Evolutionary conservation across 2,329 filamentous ascomycete genomes (phyloP), one percentile per base, ranked within the genome.

Genomic region (Aspergillus intermedius): DNA sequence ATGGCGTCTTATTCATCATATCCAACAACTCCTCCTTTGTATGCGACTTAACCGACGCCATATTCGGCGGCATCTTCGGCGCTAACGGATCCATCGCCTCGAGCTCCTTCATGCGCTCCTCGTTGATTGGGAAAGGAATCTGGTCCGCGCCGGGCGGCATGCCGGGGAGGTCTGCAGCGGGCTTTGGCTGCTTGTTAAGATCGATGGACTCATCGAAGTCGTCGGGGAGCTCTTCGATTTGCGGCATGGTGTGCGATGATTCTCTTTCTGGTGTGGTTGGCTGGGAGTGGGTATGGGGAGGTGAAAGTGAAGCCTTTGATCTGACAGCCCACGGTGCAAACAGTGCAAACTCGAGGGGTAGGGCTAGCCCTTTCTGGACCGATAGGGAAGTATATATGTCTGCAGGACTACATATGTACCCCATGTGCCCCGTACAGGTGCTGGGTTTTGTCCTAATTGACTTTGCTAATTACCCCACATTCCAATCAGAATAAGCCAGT

Each of bases 1-100:
- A 79, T 5, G 93, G 93, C 43, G 80, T 77, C 55, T 82, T 81
- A 62, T 86, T 86, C 71, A 88, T 75, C 59, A 85, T 80, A 42
- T 75, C 72, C 37, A 84, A 61, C 32, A 87, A 70, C 55, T 87
- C 80, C 43, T 84, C 80, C 1, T 74, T 74, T 4, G 76, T 75
- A 61, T 81, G 75, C 48, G 76, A 74, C 51, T 75, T 77, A 41
- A 80, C 71, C 2, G 76, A 76, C 15, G 77, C 78, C 73, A 83
- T 80, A 4, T 70, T 72, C 1, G 81, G 81, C 4, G 83, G 81
- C 52, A 84, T 69, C 10, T 72, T 67, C 5, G 78, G 64, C 49
- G 64, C 61, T 19, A 56, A 54, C 0, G 65, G 61, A 25, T 66
- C 61, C 45, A 61, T 57, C 8, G 57, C 54, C 17, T 63, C 50